These are phyloP conservation scores for Tuber microsphaerosporum DNA, from an alignment of 495 filamentous ascomycete genomes.

Conservation along the genomic window DNA sequence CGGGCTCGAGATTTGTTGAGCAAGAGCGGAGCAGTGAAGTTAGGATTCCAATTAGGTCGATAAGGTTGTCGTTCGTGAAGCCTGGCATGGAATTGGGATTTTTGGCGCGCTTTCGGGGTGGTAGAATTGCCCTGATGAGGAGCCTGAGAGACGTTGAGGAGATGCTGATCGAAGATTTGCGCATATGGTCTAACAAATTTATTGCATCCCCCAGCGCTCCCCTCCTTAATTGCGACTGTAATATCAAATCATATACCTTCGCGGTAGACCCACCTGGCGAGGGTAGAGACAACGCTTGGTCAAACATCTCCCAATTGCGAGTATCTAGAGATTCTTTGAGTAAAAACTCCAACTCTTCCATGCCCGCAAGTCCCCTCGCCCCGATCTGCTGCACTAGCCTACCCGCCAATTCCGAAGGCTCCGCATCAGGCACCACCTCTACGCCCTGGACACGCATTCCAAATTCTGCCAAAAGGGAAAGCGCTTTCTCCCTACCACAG, in stretches of 20 bases:
- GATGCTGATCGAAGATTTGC: slow-evolving; percentile 15
- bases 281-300: slow-evolving; percentile 12
- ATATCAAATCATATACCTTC: slow-evolving; percentile 19
- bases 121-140: slow-evolving; percentile 21
- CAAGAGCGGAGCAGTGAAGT: slow-evolving; percentile 31
- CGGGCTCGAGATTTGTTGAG: slow-evolving; percentile 19
- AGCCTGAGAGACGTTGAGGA: slow-evolving; percentile 25
- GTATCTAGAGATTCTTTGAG: slow-evolving; percentile 7
- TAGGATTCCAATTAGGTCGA: slow-evolving; percentile 22
- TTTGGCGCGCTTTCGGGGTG: slow-evolving; percentile 19
- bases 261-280: slow-evolving; percentile 9
- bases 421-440: not conserved
- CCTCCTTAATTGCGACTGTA: slow-evolving; percentile 26
- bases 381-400: not conserved
- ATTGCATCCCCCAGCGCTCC: slow-evolving; percentile 17
- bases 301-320: slow-evolving; percentile 20
- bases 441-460: slow-evolving; percentile 19
- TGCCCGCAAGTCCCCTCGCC: slow-evolving; percentile 5
- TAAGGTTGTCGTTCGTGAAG: slow-evolving; percentile 24
- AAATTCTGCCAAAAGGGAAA: slow-evolving; percentile 23
- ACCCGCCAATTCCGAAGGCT: not conserved
- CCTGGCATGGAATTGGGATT: slow-evolving; percentile 12
- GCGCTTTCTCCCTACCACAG: slow-evolving; percentile 18
- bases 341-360: slow-evolving; percentile 10
- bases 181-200: slow-evolving; percentile 26